Base-by-base conservation (phyloP, 805 yeast genomes). In the Saccharomycopsis fermentans region DNA sequence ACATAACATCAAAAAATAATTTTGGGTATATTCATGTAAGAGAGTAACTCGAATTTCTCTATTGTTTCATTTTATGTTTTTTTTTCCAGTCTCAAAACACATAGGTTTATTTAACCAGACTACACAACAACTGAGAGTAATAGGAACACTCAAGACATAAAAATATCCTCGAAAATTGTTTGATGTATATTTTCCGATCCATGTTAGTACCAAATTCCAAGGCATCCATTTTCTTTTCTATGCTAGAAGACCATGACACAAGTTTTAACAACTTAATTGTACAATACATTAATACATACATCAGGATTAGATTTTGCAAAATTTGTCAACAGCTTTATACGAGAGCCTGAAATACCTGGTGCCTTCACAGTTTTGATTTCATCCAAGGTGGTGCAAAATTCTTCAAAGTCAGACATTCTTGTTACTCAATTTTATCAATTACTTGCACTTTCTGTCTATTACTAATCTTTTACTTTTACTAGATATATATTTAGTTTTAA, bases 281-380 rank as follows among this genome's bases (percentile, higher is more conserved):
- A 43, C 29, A 43, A 43, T 43, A 21, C 50, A 43, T 17, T 17
- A 51, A 58, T 62, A 63, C 64, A 59, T 62, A 70, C 74, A 61
- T 68, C 71, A 58, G 86, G 86, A 70, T 90, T 81, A 64, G 79
- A 80, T 61, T 84, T 76, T 59, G 96, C 95, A 62, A 87, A 70
- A 59, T 87, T 86, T 52, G 92, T 87, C 68, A 91, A 76, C 67
- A 84, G 84, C 71, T 88, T 88, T 72, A 92, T 94, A 74, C 97
- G 90, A 58, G 96, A 83, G 51, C 98, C 98, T 32, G 97, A 90
- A 56, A 92, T 94, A 61, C 99, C 98, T 14, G 92, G 92, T 16
- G 96, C 81, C 71, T 84, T 86, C 65, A 86, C 73, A 5, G 79
- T 76, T 63, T 69, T 73, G 56, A 76, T 72, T 58, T 76, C 75